Evolutionary conservation across 1,284 basidiomycete genomes (phyloP), one percentile per base, ranked within the genome.

Genomic region (Entoloma clypeatum): DNA sequence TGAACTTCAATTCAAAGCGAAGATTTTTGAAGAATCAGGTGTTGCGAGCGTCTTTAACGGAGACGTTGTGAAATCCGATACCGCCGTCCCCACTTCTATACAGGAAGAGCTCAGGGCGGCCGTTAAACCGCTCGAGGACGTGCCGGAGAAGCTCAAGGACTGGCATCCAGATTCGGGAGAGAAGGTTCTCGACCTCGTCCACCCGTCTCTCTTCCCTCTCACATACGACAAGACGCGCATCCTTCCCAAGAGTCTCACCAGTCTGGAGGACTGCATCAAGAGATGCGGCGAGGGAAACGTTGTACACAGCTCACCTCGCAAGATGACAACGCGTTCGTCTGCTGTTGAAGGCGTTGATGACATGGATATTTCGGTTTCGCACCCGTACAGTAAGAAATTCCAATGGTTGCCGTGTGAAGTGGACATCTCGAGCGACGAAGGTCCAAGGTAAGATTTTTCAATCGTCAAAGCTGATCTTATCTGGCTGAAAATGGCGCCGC

Each of bases 111-210:
- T 59, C 6, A 47, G 43, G 28, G 28, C 33, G 7, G 60, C 49
- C 4, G 61, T 59, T 7, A 33, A 44, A 7, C 33, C 41, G 1
- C 58, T 71, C 8, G 68, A 71, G 37, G 41, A 63, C 21, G 61
- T 69, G 3, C 64, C 67, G 0, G 55, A 55, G 37, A 41, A 55
- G 3, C 33, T 63, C 34, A 62, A 65, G 39, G 70, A 74, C 52
- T 74, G 69, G 69, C 71, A 70, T 43, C 71, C 71, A 3, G 59
- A 62, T 3, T 69, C 69, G 4, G 57, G 68, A 38, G 50, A 57
- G 2, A 62, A 60, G 36, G 69, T 73, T 5, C 63, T 72, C 7
- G 68, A 72, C 41, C 61, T 72, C 19, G 63, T 71, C 3, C 68
- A 72, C 43, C 69, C 70, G 1, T 67, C 66, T 3, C 56, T 74